Evolutionary conservation across 2,329 filamentous ascomycete genomes (phyloP).

Genomic region (Talaromyces funiculosus): DNA sequence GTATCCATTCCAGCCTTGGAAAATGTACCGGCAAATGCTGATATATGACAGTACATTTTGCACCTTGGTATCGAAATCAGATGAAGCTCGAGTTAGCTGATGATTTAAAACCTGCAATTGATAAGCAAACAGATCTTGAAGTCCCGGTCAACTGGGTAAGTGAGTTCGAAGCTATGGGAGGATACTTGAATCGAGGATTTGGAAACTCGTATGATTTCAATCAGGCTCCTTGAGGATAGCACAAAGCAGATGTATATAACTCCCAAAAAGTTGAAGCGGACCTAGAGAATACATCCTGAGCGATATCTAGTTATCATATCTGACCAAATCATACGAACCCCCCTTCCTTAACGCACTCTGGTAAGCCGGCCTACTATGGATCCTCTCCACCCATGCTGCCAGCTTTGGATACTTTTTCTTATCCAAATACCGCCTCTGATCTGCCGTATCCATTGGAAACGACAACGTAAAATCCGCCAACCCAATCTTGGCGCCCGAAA

Average conservation of each 20-base stretch:
- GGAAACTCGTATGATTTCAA: not conserved
- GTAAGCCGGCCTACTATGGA: slow-evolving; percentile 25
- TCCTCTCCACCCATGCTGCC: slow-evolving; percentile 26
- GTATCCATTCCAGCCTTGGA: not conserved
- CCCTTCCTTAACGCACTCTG: slow-evolving; percentile 28
- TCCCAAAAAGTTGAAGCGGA: not conserved
- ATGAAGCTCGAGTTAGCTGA: slow-evolving; percentile 54
- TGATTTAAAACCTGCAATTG: slow-evolving; percentile 44
- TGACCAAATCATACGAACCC: slow-evolving; percentile 26
- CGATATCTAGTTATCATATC: not conserved
- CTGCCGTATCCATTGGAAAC: slow-evolving; percentile 30
- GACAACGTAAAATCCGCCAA: slow-evolving; percentile 31
- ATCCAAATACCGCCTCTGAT: slow-evolving; percentile 26
- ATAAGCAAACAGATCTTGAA: slow-evolving; percentile 38
- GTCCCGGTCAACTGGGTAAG: slow-evolving; percentile 48
- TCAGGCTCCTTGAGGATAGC: not conserved
- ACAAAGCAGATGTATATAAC: not conserved
- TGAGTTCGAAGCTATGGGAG: slow-evolving; percentile 21
- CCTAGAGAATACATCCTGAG: not conserved
- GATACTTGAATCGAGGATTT: slow-evolving; percentile 43
- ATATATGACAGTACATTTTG: slow-evolving; percentile 44
- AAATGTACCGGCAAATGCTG: not conserved
- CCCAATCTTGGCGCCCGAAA: slow-evolving; percentile 27
- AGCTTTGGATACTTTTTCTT: slow-evolving; percentile 29
- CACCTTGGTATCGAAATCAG: slow-evolving; percentile 53